A percentile compares a stretch with the other conserved stretches of the same genome.
These are phyloP conservation scores for Avena insularis DNA, from an alignment of 176 grass and related monocot genomes.

Conservation along the genomic window DNA sequence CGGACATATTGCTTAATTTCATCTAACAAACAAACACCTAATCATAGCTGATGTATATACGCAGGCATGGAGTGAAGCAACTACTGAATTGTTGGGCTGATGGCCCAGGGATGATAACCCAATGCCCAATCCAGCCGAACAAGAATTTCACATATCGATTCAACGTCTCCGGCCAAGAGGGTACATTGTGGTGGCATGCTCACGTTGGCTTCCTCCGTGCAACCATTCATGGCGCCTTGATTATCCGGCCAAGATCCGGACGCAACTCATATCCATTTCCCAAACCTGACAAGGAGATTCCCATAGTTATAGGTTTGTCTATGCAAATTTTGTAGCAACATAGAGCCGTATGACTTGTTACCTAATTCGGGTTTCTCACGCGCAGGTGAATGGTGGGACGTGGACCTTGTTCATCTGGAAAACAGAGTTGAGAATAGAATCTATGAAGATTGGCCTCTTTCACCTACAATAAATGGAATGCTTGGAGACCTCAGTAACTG, in stretches of 20 bases:
- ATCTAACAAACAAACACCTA: too few species aligned
- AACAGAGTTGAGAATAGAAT: not conserved
- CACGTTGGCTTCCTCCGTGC: not conserved
- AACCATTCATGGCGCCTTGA: not conserved
- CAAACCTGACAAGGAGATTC: not conserved
- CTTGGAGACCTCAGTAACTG: constrained; percentile 43
- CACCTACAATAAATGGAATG: constrained; percentile 40
- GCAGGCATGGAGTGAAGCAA: constrained; percentile 27
- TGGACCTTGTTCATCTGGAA: not conserved
- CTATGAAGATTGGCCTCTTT: not conserved
- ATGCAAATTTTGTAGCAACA: not conserved
- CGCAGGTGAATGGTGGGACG: constrained; percentile 49
- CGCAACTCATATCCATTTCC: not conserved
- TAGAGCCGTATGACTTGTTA: not conserved
- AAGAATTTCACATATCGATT: constrained; percentile 21
- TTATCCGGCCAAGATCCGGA: not conserved
- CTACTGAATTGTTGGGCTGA: constrained; percentile 8
- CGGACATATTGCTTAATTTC: too few species aligned
- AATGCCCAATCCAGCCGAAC: constrained; percentile 28
- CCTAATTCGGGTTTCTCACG: not conserved
- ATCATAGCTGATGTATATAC: not conserved
- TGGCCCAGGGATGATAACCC: not conserved
- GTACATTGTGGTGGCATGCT: constrained; percentile 38
- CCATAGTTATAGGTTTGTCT: constrained; percentile 3
- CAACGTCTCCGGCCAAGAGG: not conserved